Conservation (phyloP, 352 stramenopile genomes). For the Pythium aquatile region DNA sequence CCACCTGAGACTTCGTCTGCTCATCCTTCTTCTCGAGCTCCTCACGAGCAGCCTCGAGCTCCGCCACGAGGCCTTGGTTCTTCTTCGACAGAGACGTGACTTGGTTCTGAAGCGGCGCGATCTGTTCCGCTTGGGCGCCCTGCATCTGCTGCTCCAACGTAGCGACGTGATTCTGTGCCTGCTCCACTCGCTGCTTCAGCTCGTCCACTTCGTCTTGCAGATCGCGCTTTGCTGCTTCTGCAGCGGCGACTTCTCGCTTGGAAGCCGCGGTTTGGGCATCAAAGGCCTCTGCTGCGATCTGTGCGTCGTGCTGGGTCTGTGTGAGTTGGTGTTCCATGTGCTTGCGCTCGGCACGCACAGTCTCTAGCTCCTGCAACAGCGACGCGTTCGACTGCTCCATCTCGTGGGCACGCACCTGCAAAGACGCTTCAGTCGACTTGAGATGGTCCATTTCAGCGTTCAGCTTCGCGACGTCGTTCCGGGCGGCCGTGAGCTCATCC, state of each 20-base stretch:
- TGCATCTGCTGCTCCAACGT: slow-evolving; percentile 51
- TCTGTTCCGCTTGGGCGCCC: slow-evolving; percentile 30
- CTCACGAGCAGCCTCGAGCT: slow-evolving; percentile 48
- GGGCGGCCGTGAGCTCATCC: slow-evolving; percentile 10
- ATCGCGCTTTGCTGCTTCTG: slow-evolving; percentile 34
- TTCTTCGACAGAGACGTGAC: slow-evolving; percentile 63
- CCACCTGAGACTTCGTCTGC: slow-evolving; percentile 27
- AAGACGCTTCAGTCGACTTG: slow-evolving; percentile 17
- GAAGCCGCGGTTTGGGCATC: slow-evolving; percentile 23
- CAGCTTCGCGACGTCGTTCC: slow-evolving; percentile 10
- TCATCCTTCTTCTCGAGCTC: slow-evolving; percentile 49
- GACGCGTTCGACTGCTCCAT: slow-evolving; percentile 18
- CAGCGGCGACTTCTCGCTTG: slow-evolving; percentile 22
- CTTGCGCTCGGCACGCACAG: slow-evolving; percentile 32
- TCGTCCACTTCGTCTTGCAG: slow-evolving; percentile 52
- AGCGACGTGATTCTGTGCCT: slow-evolving; percentile 35
- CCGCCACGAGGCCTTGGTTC: slow-evolving; percentile 51
- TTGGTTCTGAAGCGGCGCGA: slow-evolving; percentile 43
- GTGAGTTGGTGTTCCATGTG: slow-evolving; percentile 39
- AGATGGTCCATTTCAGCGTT: slow-evolving; percentile 18
- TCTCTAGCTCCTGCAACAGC: slow-evolving; percentile 40
- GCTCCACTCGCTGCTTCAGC: slow-evolving; percentile 44
- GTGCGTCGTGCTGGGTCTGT: slow-evolving; percentile 33
- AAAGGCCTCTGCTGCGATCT: slow-evolving; percentile 30
- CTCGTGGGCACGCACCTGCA: slow-evolving; percentile 16